phyloP scores from a whole-genome alignment of 495 filamentous ascomycete species.

The Penicillium cosmopolitanum region DNA sequence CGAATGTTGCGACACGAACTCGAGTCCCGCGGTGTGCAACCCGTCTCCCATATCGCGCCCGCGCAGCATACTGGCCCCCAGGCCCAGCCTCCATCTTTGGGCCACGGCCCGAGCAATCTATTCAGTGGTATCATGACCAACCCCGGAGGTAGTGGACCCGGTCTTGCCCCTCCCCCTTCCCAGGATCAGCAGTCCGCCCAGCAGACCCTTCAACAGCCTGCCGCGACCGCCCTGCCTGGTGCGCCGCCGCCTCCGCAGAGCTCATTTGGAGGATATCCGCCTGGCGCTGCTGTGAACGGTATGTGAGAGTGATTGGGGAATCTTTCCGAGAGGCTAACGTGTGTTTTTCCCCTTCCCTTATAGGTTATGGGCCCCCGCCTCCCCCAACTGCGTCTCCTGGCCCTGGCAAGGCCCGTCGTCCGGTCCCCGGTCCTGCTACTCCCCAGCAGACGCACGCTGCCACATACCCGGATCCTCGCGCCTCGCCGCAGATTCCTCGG shows the following conservation, averaged over 20 bases:
- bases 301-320: slow-evolving; percentile 41
- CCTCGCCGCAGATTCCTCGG: slow-evolving; percentile 84
- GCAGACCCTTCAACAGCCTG: slow-evolving; percentile 62
- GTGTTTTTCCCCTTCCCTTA: slow-evolving; percentile 1
- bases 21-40: slow-evolving; percentile 78
- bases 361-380: slow-evolving; percentile 71
- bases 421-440: slow-evolving; percentile 76
- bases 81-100: slow-evolving; percentile 81
- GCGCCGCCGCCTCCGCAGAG: slow-evolving; percentile 65
- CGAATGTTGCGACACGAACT: slow-evolving; percentile 83
- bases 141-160: slow-evolving; percentile 80
- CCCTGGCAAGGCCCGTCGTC: slow-evolving; percentile 66
- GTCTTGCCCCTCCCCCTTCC: slow-evolving; percentile 81
- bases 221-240: slow-evolving; percentile 63
- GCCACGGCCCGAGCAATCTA: slow-evolving; percentile 87
- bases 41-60: slow-evolving; percentile 63
- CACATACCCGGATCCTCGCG: slow-evolving; percentile 78
- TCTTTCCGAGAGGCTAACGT: slow-evolving; percentile 35
- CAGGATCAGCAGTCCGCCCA: slow-evolving; percentile 65
- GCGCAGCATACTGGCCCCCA: slow-evolving; percentile 79
- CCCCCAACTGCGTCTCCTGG: slow-evolving; percentile 87
- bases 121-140: slow-evolving; percentile 97
- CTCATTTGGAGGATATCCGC: slow-evolving; percentile 62
- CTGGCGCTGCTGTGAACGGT: slow-evolving; percentile 69
- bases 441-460: slow-evolving; percentile 81